phyloP scores from a whole-genome alignment of 2,329 filamentous ascomycete genomes.

The Aspergillus spinulosporus region DNA sequence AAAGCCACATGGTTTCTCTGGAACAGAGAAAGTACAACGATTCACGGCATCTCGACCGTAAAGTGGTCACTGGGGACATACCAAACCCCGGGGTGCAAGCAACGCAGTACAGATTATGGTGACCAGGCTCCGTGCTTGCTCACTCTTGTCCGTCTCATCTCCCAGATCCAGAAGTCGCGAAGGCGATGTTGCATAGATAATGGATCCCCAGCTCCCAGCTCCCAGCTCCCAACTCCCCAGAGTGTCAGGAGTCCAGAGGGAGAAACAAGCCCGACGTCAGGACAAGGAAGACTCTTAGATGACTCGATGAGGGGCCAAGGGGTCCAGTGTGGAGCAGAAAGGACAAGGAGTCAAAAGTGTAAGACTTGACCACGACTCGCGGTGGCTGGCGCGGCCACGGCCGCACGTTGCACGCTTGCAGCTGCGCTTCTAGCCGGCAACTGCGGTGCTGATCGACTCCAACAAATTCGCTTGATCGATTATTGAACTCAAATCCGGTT shows the following conservation, averaged over 20 bases:
- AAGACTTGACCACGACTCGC: background rate
- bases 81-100: background rate
- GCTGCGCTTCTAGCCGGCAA: background rate
- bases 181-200: background rate
- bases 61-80: background rate
- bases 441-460: background rate
- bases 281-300: background rate
- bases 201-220: background rate
- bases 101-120: background rate
- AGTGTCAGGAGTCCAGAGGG: background rate
- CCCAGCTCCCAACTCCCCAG: background rate
- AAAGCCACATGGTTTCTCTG: conserved; percentile 19
- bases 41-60: background rate
- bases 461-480: conserved; percentile 8
- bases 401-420: conserved; percentile 6
- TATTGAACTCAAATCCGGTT: conserved; percentile 9
- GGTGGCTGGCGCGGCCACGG: conserved; percentile 15
- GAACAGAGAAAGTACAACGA: background rate
- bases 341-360: conserved; percentile 3
- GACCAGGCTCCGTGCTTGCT: background rate
- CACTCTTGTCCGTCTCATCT: conserved; percentile 8
- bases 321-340: too few relatives aligned
- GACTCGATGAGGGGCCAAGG: too few relatives aligned
- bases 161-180: background rate
- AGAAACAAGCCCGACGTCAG: conserved; percentile 1